A percentile compares a stretch with the other conserved stretches of the same genome.
Evolutionary conservation across 306 rosid species (phyloP).

Genomic region (Elaeagnus macrophylla): DNA sequence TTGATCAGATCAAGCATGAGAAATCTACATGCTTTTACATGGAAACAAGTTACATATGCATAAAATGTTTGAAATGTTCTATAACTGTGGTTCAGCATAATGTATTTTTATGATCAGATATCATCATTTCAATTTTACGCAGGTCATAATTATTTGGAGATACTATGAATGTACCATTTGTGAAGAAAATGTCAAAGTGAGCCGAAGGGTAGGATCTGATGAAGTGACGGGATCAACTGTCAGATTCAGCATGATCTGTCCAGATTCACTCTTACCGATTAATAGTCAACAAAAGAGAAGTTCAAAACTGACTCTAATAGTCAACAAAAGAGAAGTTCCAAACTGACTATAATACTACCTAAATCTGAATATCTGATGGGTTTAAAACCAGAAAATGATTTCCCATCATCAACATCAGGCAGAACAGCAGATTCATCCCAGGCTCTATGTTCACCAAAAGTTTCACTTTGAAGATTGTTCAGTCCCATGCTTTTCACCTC

Average conservation of each 20-base stretch:
- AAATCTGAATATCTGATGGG: slow-evolving; percentile 57
- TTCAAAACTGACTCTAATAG: too few species aligned
- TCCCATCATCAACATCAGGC: slow-evolving; percentile 45
- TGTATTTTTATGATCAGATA: too few species aligned
- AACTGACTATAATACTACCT: too few species aligned
- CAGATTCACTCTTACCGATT: too few species aligned
- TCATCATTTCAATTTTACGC: too few species aligned
- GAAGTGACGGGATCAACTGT: slow-evolving; percentile 46
- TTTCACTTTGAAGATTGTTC: slow-evolving; percentile 26
- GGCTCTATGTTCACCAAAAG: too few species aligned
- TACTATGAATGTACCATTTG: slow-evolving; percentile 18
- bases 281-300: too few species aligned
- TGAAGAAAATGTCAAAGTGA: slow-evolving; percentile 40
- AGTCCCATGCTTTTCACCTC: slow-evolving; percentile 39
- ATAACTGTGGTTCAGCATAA: too few species aligned
- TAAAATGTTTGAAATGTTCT: too few species aligned
- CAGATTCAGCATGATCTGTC: slow-evolving; percentile 37
- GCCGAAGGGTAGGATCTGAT: slow-evolving; percentile 51
- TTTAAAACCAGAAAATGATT: slow-evolving; percentile 36
- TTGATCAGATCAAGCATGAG: slow-evolving; percentile 4
- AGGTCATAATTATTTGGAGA: neutral
- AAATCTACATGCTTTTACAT: too few species aligned
- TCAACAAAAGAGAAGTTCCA: too few species aligned
- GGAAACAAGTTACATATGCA: neutral
- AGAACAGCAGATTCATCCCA: slow-evolving; percentile 69